Percentiles rank a stretch among this genome's conserved stretches.
Evolutionary conservation across 345 rosid genomes (phyloP).

Genomic region (Citrus mangshanensis): DNA sequence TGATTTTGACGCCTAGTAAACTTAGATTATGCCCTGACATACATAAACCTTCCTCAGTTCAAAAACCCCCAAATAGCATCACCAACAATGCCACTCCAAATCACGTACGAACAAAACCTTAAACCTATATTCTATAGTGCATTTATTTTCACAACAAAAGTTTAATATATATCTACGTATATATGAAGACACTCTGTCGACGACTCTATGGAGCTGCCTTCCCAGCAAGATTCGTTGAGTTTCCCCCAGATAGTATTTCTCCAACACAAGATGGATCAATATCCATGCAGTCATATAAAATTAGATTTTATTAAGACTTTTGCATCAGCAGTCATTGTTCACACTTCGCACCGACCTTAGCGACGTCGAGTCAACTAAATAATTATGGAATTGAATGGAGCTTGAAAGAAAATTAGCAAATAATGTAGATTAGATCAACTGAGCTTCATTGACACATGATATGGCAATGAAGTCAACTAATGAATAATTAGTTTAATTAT

Average conservation of each 20-base stretch:
- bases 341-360: background rate
- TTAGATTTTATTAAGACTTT: background rate
- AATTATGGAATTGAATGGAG: background rate
- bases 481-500: background rate
- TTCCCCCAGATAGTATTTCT: background rate
- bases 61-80: background rate
- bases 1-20: background rate
- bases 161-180: background rate
- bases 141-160: background rate
- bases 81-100: background rate
- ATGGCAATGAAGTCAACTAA: too few species aligned
- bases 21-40: too few species aligned
- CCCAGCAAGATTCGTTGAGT: background rate
- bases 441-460: too few species aligned
- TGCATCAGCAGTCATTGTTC: background rate
- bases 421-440: too few species aligned
- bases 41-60: conserved; percentile 7
- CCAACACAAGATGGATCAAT: background rate
- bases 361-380: background rate
- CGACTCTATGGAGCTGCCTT: background rate
- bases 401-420: background rate
- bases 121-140: background rate
- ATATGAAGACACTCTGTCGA: background rate
- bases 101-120: background rate
- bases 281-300: background rate